Evolutionary conservation across 192 early-diverging fungal genomes (phyloP).

Genomic region (Coemansia sp.): DNA sequence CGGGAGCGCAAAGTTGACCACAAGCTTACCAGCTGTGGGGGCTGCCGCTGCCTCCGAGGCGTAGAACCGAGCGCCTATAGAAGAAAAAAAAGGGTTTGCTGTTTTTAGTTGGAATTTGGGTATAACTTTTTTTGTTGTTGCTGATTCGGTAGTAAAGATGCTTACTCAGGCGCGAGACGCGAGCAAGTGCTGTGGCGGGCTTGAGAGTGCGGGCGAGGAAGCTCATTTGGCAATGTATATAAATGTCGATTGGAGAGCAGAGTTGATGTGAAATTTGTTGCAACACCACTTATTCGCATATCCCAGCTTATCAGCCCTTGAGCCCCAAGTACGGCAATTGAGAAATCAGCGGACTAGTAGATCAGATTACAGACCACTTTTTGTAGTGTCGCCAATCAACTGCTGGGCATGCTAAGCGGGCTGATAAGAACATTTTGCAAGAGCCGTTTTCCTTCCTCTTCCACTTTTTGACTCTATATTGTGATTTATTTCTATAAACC

Average conservation of each 20-base stretch:
- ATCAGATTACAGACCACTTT: constrained; percentile 6
- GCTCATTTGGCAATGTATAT: constrained; percentile 36
- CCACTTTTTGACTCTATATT: constrained; percentile 16
- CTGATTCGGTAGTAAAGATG: background rate
- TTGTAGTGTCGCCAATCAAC: constrained; percentile 1
- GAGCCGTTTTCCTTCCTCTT: background rate
- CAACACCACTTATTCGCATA: background rate
- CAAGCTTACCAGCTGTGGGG: constrained; percentile 68
- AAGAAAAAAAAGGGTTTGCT: background rate
- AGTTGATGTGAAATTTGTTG: background rate
- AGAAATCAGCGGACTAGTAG: background rate
- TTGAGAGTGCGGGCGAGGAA: constrained; percentile 43
- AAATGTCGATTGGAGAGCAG: constrained; percentile 15
- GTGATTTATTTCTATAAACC: constrained; percentile 1
- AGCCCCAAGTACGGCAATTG: background rate
- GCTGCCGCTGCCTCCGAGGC: constrained; percentile 75
- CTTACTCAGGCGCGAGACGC: constrained; percentile 45
- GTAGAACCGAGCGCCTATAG: constrained; percentile 69
- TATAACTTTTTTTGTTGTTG: background rate
- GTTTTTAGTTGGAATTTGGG: background rate
- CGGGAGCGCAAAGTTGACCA: constrained; percentile 88
- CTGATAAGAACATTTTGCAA: constrained; percentile 4
- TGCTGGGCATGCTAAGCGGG: background rate
- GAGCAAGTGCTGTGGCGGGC: constrained; percentile 34
- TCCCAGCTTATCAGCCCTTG: background rate